A percentile compares a stretch with the other conserved stretches of the same genome.
Evolutionary conservation across 1,139 yeast species (phyloP).

Genomic region (Kodamaea plutei): DNA sequence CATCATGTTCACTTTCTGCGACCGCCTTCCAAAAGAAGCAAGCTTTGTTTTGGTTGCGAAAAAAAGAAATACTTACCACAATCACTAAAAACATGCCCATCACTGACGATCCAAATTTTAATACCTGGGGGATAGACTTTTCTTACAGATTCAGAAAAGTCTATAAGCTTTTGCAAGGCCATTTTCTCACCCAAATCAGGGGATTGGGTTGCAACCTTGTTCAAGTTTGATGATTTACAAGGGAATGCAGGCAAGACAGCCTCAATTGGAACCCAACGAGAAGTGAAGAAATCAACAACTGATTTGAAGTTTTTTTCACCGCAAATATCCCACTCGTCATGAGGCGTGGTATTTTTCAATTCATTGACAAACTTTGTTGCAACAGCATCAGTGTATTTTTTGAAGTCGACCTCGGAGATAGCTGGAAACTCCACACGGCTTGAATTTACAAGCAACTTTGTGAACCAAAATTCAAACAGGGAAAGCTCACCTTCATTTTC

Average conservation of each 20-base stretch:
- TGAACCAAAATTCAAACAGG: conserved; percentile 33
- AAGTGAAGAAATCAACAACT: conserved; percentile 45
- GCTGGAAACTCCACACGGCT: conserved; percentile 11
- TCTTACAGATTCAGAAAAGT: conserved; percentile 29
- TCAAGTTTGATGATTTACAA: conserved; percentile 53
- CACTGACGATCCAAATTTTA: conserved; percentile 55
- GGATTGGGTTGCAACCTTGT: conserved; percentile 46
- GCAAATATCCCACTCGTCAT: conserved; percentile 47
- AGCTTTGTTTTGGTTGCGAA: no score
- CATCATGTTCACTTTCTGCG: no score
- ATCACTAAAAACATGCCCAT: conserved; percentile 64
- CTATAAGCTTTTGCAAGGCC: conserved; percentile 31
- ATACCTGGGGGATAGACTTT: conserved; percentile 52
- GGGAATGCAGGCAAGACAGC: conserved; percentile 65
- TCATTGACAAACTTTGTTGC: conserved; percentile 33
- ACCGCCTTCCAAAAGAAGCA: conserved; percentile 9
- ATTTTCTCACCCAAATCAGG: conserved; percentile 50
- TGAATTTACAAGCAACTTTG: conserved; percentile 23
- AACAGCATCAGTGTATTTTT: conserved; percentile 15
- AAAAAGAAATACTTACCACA: conserved; percentile 35
- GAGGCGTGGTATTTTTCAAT: conserved; percentile 44
- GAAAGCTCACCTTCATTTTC: conserved; percentile 18
- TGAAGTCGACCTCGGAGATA: conserved; percentile 3
- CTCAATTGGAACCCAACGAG: conserved; percentile 44
- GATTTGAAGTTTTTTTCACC: conserved; percentile 41